A percentile compares a stretch with the other conserved stretches of the same genome.
Conservation (phyloP, 495 filamentous ascomycete genomes). For the Clavariopsis aquatica region DNA sequence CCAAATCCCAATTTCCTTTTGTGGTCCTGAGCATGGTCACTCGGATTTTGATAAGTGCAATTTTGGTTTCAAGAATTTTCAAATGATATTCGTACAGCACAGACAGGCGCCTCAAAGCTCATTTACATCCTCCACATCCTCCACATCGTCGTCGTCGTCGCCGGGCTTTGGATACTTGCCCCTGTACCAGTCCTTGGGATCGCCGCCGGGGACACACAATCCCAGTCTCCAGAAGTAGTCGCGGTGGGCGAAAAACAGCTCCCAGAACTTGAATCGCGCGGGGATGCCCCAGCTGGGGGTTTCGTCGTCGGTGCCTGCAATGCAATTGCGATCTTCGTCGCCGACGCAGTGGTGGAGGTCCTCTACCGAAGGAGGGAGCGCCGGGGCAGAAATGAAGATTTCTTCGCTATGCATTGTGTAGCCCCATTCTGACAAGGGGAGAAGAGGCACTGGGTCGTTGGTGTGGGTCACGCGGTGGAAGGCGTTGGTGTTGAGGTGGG, state of each 20-base stretch:
- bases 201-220: slow-evolving; percentile 82
- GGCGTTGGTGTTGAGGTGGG: slow-evolving; percentile 35
- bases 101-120: slow-evolving; percentile 8
- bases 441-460: slow-evolving; percentile 83
- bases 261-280: slow-evolving; percentile 71
- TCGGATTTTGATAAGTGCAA: no score
- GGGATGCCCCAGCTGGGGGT: slow-evolving; percentile 52
- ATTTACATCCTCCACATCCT: slow-evolving; percentile 11
- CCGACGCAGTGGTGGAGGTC: slow-evolving; percentile 76
- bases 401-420: slow-evolving; percentile 83
- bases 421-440: slow-evolving; percentile 85
- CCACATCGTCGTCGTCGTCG: slow-evolving; percentile 11
- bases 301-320: slow-evolving; percentile 53
- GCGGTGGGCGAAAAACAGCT: slow-evolving; percentile 89
- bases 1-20: neutral
- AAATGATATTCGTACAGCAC: neutral
- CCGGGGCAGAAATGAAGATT: slow-evolving; percentile 73
- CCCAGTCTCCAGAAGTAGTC: slow-evolving; percentile 97
- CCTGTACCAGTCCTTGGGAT: slow-evolving; percentile 63
- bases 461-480: slow-evolving; percentile 84
- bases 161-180: slow-evolving; percentile 31
- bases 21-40: no score
- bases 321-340: slow-evolving; percentile 68
- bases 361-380: slow-evolving; percentile 62
- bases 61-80: no score